Percentiles rank a stretch among this genome's conserved stretches.
Evolutionary conservation across 2,329 filamentous ascomycete genomes (phyloP).

Genomic region (Cercospora sojina): DNA sequence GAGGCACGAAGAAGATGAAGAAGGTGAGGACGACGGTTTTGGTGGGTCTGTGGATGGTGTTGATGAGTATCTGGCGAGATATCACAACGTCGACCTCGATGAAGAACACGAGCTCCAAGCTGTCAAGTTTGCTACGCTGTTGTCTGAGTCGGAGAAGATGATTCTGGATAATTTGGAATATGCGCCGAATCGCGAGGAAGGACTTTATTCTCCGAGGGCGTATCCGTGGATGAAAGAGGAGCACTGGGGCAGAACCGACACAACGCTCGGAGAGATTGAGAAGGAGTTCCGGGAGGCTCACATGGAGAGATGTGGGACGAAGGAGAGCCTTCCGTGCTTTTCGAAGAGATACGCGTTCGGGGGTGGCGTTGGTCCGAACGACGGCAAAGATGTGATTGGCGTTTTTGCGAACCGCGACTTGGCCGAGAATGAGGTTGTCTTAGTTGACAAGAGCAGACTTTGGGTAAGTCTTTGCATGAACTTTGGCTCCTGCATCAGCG

Average conservation of each 20-base stretch:
- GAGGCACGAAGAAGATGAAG: conserved; percentile 17
- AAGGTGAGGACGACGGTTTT: conserved; percentile 1
- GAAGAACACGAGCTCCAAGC: conserved; percentile 14
- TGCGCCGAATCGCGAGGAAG: conserved; percentile 20
- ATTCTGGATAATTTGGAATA: conserved; percentile 19
- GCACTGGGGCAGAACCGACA: conserved; percentile 15
- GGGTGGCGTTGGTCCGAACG: conserved; percentile 5
- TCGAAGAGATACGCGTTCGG: conserved; percentile 30
- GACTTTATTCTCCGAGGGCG: conserved; percentile 22
- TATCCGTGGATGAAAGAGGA: conserved; percentile 35
- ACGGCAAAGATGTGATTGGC: conserved; percentile 29
- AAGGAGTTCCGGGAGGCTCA: conserved; percentile 21
- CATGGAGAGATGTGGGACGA: background rate
- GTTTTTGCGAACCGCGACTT: conserved; percentile 33
- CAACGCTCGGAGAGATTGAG: conserved; percentile 17
- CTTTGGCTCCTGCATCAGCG: background rate
- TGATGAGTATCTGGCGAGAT: background rate
- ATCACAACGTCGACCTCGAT: background rate
- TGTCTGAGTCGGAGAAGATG: conserved; percentile 19
- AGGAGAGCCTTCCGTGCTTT: conserved; percentile 16
- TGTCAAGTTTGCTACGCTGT: conserved; percentile 13
- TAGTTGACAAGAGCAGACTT: conserved; percentile 28
- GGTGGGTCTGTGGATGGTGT: background rate
- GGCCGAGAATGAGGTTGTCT: conserved; percentile 15
- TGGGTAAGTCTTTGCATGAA: conserved; percentile 28